Conservation (phyloP, 768 basidiomycete species). For the Phlebiopsis flavidoalba region DNA sequence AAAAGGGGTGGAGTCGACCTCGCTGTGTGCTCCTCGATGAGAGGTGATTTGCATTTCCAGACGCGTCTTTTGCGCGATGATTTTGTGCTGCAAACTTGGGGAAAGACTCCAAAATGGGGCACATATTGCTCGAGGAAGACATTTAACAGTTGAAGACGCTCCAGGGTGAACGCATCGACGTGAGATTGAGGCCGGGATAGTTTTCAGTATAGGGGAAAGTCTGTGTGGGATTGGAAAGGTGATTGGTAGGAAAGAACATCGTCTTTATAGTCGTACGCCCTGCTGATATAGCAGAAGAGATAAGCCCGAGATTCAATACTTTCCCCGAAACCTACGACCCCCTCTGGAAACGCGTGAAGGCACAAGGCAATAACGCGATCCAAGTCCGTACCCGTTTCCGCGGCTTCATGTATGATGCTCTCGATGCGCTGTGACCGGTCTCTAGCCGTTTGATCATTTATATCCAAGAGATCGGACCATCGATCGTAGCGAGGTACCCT, state of each 20-base stretch:
- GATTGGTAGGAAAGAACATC: background rate
- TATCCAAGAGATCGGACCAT: too few species aligned
- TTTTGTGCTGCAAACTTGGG: background rate
- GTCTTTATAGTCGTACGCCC: background rate
- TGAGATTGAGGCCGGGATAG: background rate
- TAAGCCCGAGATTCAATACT: conserved; percentile 1
- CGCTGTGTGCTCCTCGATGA: background rate
- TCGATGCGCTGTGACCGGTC: too few species aligned
- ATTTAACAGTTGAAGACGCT: background rate
- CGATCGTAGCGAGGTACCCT: too few species aligned
- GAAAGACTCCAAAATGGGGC: background rate
- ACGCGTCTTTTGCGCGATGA: background rate
- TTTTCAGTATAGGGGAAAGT: background rate
- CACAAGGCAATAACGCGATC: background rate
- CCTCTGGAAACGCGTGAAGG: background rate
- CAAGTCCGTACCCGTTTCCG: background rate
- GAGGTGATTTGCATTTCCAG: background rate
- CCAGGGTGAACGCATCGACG: too few species aligned
- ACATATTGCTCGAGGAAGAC: background rate
- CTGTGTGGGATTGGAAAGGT: background rate
- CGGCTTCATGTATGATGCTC: background rate
- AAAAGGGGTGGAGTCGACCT: background rate
- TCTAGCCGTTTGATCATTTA: too few species aligned
- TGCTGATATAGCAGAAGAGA: background rate
- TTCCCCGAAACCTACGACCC: background rate